These are phyloP conservation scores for Capsicum chinense DNA, from an alignment of 257 asterid species.

Conservation along the genomic window DNA sequence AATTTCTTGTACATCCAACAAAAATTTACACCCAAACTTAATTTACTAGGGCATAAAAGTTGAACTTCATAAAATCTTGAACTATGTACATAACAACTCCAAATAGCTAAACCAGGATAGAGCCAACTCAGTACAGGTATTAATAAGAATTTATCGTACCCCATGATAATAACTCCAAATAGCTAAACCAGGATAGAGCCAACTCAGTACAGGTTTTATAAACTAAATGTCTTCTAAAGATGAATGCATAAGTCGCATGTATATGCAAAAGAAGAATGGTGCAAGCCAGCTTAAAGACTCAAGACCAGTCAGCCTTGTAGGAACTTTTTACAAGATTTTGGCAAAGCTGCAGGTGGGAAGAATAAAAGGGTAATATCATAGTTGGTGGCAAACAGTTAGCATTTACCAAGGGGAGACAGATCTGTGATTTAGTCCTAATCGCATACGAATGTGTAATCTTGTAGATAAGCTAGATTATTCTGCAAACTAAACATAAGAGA, in stretches of 20 bases:
- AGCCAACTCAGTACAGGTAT: background rate
- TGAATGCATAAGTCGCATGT: background rate
- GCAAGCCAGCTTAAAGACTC: background rate
- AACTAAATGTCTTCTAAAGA: background rate
- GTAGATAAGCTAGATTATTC: background rate
- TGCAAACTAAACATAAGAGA: background rate
- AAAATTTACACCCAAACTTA: background rate
- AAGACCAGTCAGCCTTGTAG: background rate
- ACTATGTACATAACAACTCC: background rate
- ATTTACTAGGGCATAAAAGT: background rate
- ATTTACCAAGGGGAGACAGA: background rate
- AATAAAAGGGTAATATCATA: background rate
- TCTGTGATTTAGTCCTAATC: background rate
- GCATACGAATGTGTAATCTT: background rate
- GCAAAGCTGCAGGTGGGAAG: background rate
- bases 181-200: background rate
- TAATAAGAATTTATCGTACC: background rate
- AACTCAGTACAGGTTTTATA: background rate
- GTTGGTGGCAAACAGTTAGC: background rate
- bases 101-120: background rate
- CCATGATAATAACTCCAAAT: constrained; percentile 7
- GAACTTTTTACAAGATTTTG: too few relatives aligned
- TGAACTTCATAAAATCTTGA: background rate
- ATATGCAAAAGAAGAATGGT: constrained; percentile 7
- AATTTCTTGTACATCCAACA: background rate